Evolutionary conservation across 345 rosid species (phyloP), one percentile per base, ranked within the genome.

Genomic region (Hypericum androsaemum): DNA sequence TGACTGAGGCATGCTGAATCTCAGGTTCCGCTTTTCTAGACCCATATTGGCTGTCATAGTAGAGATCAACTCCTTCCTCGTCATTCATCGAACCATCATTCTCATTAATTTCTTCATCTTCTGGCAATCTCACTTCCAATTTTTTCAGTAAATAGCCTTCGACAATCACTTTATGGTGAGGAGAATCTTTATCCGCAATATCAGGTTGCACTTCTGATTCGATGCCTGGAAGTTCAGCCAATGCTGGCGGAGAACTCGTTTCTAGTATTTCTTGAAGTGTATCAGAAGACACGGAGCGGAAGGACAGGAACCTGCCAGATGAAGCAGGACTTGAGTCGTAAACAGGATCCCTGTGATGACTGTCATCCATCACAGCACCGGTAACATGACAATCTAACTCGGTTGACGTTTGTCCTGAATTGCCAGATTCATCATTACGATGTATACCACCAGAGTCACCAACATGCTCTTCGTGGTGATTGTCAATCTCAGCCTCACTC

Each of bases 311-410:
- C 61, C 73, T 78, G 58, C 78, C 74, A 53, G 54, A 55, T 32
- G 77, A 56, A 39, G 75, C 74, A 12, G 96, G 97, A 64, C 94
- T 92, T 8, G 88, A 80, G 68, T 92, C 98, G 53, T 81, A 92
- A 65, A 88, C 79, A 65, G 97, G 94, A 64, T 83, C 86, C 57
- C 64, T 72, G 51, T 57, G 77, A 41, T 69, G 85, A 60, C 66
- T 58, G 46, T 54, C 64, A 41, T 69, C 80, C 63, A 52, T 62
- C 42, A 51, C 67, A 47, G 55, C 60, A 46, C 65, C 65, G 42
- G 64, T 59, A 60, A 43, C 47, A 53, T 56, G 68, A 28, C 69
- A 59, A 53, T 62, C 82, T 44, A 74, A 53, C 1, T 22, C 74
- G 46, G 66, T 54, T 58, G 67, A 66, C 52, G 71, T 70, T 45